A percentile compares a stretch with the other conserved stretches of the same genome.
phyloP scores from a whole-genome alignment of 139 green algal genomes.

The Haematococcus lacustris region DNA sequence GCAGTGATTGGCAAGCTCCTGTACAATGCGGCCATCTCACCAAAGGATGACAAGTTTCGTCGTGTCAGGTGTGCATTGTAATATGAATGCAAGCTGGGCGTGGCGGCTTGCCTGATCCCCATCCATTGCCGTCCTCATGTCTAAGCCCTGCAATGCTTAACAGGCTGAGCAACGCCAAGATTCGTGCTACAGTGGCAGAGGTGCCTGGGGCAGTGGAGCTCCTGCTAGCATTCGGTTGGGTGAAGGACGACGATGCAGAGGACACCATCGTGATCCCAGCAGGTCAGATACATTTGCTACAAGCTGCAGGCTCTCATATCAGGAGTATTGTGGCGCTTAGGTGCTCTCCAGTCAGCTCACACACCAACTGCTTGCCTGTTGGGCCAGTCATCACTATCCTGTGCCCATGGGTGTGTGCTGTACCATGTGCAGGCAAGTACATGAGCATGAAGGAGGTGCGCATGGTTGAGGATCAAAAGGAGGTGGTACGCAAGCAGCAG shows the following conservation, averaged over 20 bases:
- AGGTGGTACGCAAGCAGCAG: background rate
- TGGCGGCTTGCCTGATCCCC: too few species aligned
- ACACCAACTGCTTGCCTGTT: background rate
- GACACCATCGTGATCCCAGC: conserved; percentile 1
- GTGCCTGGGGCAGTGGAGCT: background rate
- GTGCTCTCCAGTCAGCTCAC: background rate
- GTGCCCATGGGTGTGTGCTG: too few species aligned
- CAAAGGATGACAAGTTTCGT: too few species aligned
- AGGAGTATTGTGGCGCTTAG: background rate
- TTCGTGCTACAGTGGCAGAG: background rate
- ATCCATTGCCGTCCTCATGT: too few species aligned
- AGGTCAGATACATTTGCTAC: background rate
- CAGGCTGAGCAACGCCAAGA: conserved; percentile 1
- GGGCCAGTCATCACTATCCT: too few species aligned
- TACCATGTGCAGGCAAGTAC: conserved; percentile 10
- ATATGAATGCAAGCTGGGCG: too few species aligned
- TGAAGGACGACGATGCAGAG: background rate
- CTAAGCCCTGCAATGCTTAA: too few species aligned
- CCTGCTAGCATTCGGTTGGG: conserved; percentile 3
- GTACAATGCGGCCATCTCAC: too few species aligned
- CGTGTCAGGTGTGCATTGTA: too few species aligned
- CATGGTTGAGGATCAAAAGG: conserved; percentile 13
- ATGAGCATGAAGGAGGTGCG: conserved; percentile 7
- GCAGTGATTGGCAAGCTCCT: too few species aligned
- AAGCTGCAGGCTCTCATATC: background rate